Evolutionary conservation across 129 eudicot species (phyloP).

Genomic region (Pittosporum tobira): DNA sequence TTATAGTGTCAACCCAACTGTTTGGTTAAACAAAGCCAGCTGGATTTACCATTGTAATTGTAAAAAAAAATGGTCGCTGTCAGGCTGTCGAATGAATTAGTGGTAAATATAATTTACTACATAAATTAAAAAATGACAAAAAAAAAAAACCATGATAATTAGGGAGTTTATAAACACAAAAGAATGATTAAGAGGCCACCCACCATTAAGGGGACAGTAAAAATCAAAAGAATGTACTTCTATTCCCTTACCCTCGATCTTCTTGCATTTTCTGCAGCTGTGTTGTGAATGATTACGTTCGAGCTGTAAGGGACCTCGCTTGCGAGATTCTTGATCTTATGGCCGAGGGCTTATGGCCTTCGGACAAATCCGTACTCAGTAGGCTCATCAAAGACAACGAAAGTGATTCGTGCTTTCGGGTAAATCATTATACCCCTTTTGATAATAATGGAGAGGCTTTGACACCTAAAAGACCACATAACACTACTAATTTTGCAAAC

Average conservation of each 20-base stretch:
- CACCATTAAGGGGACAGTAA: neutral
- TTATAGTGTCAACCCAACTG: no score
- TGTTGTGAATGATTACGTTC: slow-evolving; percentile 59
- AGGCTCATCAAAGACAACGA: slow-evolving; percentile 37
- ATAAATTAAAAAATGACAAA: neutral
- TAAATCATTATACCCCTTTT: slow-evolving; percentile 66
- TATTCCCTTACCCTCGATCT: neutral
- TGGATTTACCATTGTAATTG: no score
- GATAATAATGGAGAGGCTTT: neutral
- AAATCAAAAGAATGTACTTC: neutral
- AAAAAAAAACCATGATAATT: neutral
- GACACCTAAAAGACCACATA: neutral
- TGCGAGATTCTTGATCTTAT: slow-evolving; percentile 61
- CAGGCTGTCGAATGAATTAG: neutral
- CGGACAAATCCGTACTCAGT: slow-evolving; percentile 37
- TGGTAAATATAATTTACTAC: no score
- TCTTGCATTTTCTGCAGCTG: slow-evolving; percentile 29
- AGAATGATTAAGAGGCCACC: neutral
- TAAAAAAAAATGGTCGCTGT: neutral
- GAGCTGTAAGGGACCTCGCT: slow-evolving; percentile 44
- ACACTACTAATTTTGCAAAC: neutral
- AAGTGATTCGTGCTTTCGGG: slow-evolving; percentile 63
- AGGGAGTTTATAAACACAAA: neutral
- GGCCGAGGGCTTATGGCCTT: slow-evolving; percentile 55
- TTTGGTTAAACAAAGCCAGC: no score